Base-by-base conservation (phyloP, 495 filamentous ascomycete genomes). In the Jackrogersella multiformis region DNA sequence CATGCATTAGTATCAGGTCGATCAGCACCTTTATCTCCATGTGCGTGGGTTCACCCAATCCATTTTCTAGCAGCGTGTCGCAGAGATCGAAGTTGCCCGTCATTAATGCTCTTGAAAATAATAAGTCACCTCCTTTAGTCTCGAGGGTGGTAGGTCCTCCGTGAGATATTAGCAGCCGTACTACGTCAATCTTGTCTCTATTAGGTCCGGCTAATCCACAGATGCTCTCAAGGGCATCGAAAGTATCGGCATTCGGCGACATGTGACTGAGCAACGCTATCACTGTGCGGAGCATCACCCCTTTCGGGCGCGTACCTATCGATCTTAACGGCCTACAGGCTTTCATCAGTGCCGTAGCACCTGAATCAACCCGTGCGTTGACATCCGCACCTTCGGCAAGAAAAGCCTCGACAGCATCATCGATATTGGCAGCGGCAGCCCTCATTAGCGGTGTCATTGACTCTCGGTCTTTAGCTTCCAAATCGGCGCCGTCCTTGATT, bases 281-380 rank as follows among this genome's bases (percentile, higher is more conserved):
- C 5, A 67, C 32, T 28, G 52, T 67, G 8, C 44, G 28, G 8
- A 59, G 46, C 52, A 44, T 58, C 1, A 28, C 57, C 36, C 56
- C 72, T 62, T 15, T 61, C 53, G 73, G 41, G 26, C 4, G 2
- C 32, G 46, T 48, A 21, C 16, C 38, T 1, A 20, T 6, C 2
- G 67, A 58, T 48, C 61, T 68, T 20, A 66, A 13, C 44, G 4
- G 61, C 21, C 5, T 56, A 21, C 59, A 64, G 16, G 78, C 74
- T 10, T 42, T 66, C 12, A 73, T 66, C 5, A 79, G 55, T 2
- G 80, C 74, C 1, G 77, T 79, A 24, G 70, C 55, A 9, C 74
- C 76, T 1, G 23, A 51, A 23, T 62, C 70, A 41, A 80, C 78
- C 10, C 5, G 35, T 4, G 60, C 51, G 8, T 77, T 62, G 3